Conservation (phyloP, 2,329 filamentous ascomycete species). For the Chaetomiaceae sp. region DNA sequence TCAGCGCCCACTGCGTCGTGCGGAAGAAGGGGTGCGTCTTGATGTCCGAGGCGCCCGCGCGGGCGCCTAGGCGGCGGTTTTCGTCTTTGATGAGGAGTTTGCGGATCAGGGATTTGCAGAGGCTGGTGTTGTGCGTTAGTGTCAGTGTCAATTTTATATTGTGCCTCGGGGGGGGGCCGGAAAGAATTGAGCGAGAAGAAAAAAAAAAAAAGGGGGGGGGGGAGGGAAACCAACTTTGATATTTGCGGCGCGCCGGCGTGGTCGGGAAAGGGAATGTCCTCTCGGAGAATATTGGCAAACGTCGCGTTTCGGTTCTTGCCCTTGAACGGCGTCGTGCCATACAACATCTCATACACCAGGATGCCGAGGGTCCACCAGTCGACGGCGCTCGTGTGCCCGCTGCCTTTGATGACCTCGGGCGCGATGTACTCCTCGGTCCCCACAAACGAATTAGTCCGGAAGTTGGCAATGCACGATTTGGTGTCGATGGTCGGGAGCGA, state of each 20-base stretch:
- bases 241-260: conserved; percentile 78
- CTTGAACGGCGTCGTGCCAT: conserved; percentile 97
- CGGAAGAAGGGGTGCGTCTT: conserved; percentile 96
- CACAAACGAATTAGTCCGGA: conserved; percentile 97
- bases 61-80: conserved; percentile 83
- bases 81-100: conserved; percentile 99
- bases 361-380: conserved; percentile 99
- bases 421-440: conserved; percentile 99
- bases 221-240: conserved; percentile 68
- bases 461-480: conserved; percentile 96
- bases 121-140: conserved; percentile 46
- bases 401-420: conserved; percentile 97
- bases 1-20: conserved; percentile 91
- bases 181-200: neutral
- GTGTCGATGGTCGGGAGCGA: conserved; percentile 96
- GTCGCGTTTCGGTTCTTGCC: conserved; percentile 98
- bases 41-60: conserved; percentile 93
- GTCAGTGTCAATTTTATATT: neutral
- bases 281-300: conserved; percentile 92
- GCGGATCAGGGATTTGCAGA: conserved; percentile 93
- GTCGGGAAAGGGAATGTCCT: conserved; percentile 95
- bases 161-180: neutral
- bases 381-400: conserved; percentile 94
- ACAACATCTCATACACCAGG: conserved; percentile 97
- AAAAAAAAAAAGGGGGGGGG: neutral